Evolutionary conservation across 2,329 filamentous ascomycete species (phyloP), one percentile per base, ranked within the genome.

Genomic region (Claviceps monticola): DNA sequence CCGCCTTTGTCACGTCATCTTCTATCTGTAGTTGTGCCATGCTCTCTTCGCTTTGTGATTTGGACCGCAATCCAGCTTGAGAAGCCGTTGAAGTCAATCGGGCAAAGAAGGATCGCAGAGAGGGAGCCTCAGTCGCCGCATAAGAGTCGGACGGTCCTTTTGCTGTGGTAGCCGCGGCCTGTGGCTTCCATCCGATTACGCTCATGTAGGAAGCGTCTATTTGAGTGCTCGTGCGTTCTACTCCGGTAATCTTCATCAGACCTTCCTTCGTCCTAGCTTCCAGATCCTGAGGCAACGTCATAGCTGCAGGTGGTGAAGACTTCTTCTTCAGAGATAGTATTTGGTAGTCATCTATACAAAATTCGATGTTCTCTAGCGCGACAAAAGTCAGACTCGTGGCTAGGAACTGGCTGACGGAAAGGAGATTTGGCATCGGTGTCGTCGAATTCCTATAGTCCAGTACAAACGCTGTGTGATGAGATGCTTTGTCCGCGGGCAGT

Each of bases 341-440:
- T 59, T 83, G 84, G 72, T 85, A 90, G 60, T 93, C 84, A 62
- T 98, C 91, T 50, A 98, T 78, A 76, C 84, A 91, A 53, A 98
- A 80, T 62, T 97, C 90, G 55, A 98, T 87, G 52, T 78, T 79
- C 62, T 95, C 79, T 23, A 98, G 73, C 0, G 88, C 86, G 54
- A 98, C 91, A 70, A 98, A 98, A 0, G 93, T 97, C 65, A 98
- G 72, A 70, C 91, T 96, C 6, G 90, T 97, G 4, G 90, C 87
- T 48, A 98, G 72, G 59, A 98, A 98, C 66, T 96, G 90, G 62
- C 86, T 84, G 51, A 98, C 76, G 1, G 88, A 89, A 26, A 95
- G 74, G 8, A 98, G 71, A 55, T 88, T 88, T 3, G 94, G 93
- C 48, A 97, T 71, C 1, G 90, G 88, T 0, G 89, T 91, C 0